Conservation (phyloP, 169 alveolate genomes). For the Eimeria praecox region DNA sequence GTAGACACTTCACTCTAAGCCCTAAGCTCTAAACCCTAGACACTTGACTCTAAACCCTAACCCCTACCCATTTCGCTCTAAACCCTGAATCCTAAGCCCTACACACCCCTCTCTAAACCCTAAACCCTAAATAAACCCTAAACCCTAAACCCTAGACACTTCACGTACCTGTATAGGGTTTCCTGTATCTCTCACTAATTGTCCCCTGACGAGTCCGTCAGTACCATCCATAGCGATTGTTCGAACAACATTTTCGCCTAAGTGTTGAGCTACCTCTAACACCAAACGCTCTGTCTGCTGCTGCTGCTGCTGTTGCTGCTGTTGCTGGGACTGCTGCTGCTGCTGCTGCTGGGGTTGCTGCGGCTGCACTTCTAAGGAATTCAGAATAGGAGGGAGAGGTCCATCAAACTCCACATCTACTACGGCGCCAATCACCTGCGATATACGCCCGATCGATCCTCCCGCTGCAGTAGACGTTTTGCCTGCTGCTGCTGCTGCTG, state of each 20-base stretch:
- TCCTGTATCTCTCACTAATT: conserved; percentile 96
- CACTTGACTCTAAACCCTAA: no score
- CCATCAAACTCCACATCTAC: conserved; percentile 98
- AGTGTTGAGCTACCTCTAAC: conserved; percentile 98
- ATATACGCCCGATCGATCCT: conserved; percentile 90
- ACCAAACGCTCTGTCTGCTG: conserved; percentile 90
- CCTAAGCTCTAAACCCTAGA: no score
- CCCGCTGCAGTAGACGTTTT: conserved; percentile 35
- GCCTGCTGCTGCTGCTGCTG: conserved; percentile 58
- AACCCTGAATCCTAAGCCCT: no score
- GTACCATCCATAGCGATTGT: conserved; percentile 99
- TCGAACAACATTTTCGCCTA: conserved; percentile 93
- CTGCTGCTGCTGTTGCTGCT: conserved; percentile 84
- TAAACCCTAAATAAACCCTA: neutral
- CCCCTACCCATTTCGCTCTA: no score
- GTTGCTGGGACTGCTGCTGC: conserved; percentile 43
- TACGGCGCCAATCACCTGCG: conserved; percentile 98
- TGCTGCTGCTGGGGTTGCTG: conserved; percentile 41
- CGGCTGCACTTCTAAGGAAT: conserved; percentile 95
- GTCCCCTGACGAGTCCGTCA: conserved; percentile 98
- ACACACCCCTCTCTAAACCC: no score
- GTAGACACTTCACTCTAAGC: no score
- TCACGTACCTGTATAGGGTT: conserved; percentile 87
- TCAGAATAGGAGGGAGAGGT: conserved; percentile 96
- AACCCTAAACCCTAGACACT: neutral